Percentiles rank a stretch among this genome's conserved stretches.
Evolutionary conservation across 495 filamentous ascomycete species (phyloP).

Genomic region (Hypoxylon fuscum): DNA sequence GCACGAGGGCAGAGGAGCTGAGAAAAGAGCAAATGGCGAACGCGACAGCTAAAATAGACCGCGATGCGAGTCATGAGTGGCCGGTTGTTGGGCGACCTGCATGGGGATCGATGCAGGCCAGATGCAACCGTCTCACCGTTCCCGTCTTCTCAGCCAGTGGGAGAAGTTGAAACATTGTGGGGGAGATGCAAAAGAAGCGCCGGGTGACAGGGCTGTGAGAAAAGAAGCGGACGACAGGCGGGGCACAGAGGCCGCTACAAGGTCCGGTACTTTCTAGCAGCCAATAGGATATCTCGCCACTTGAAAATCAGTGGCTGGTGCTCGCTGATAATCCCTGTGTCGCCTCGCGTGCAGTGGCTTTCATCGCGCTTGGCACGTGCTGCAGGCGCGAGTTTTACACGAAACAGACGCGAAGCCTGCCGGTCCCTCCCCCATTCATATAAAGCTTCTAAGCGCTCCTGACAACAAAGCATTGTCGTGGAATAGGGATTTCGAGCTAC

Average conservation of each 20-base stretch:
- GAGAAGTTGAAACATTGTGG: conserved; percentile 38
- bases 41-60: conserved; percentile 39
- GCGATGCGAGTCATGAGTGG: conserved; percentile 44
- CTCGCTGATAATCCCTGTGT: conserved; percentile 30
- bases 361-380: conserved; percentile 37
- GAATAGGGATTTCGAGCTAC: not conserved
- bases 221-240: conserved; percentile 17
- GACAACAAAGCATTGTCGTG: conserved; percentile 16
- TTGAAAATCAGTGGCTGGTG: conserved; percentile 40
- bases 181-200: conserved; percentile 34
- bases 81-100: conserved; percentile 30
- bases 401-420: conserved; percentile 45
- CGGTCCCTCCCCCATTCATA: conserved; percentile 21
- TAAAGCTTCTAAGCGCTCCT: conserved; percentile 38
- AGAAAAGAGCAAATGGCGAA: conserved; percentile 36
- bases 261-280: conserved; percentile 7
- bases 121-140: conserved; percentile 43
- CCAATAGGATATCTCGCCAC: conserved; percentile 34
- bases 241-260: conserved; percentile 17
- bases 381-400: conserved; percentile 42
- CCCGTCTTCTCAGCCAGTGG: conserved; percentile 33
- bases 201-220: conserved; percentile 16
- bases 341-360: conserved; percentile 9
- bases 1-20: conserved; percentile 33
- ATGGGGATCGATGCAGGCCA: conserved; percentile 36